A percentile compares a stretch with the other conserved stretches of the same genome.
phyloP scores from a whole-genome alignment of 768 basidiomycete species.

The Macrolepiota dolichaula region DNA sequence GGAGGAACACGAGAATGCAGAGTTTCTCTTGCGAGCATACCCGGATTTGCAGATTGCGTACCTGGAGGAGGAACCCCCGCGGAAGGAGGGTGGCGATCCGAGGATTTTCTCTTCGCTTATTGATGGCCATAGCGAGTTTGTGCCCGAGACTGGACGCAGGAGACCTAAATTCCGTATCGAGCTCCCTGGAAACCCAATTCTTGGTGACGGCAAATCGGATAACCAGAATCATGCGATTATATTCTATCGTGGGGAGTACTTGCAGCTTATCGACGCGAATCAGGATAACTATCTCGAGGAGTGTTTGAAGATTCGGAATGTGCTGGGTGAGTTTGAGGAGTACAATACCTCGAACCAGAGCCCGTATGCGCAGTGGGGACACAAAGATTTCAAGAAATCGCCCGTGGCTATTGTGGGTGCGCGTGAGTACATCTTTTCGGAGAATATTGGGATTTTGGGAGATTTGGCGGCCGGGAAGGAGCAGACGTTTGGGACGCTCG shows the following conservation, averaged over 20 bases:
- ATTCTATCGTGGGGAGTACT: slow-evolving; percentile 98
- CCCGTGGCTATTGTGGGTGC: slow-evolving; percentile 98
- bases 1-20: slow-evolving; percentile 99
- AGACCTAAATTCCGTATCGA: slow-evolving; percentile 98
- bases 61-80: slow-evolving; percentile 90
- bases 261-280: slow-evolving; percentile 99
- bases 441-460: slow-evolving; percentile 98
- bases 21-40: slow-evolving; percentile 95
- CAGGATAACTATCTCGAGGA: slow-evolving; percentile 99
- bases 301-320: slow-evolving; percentile 97
- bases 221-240: slow-evolving; percentile 99
- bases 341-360: slow-evolving; percentile 80
- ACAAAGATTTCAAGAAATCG: slow-evolving; percentile 81
- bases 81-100: slow-evolving; percentile 94
- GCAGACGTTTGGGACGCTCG: slow-evolving; percentile 97
- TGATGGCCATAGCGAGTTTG: slow-evolving; percentile 96
- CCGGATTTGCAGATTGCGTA: slow-evolving; percentile 99
- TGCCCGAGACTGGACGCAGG: slow-evolving; percentile 82
- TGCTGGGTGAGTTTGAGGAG: slow-evolving; percentile 98
- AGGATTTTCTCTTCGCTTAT: slow-evolving; percentile 95
- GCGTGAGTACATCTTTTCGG: slow-evolving; percentile 99
- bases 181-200: slow-evolving; percentile 96
- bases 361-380: slow-evolving; percentile 88
- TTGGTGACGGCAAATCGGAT: slow-evolving; percentile 98
- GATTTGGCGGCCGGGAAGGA: slow-evolving; percentile 99